Conservation (phyloP, 2,329 filamentous ascomycete genomes). For the Passalora sequoiae region DNA sequence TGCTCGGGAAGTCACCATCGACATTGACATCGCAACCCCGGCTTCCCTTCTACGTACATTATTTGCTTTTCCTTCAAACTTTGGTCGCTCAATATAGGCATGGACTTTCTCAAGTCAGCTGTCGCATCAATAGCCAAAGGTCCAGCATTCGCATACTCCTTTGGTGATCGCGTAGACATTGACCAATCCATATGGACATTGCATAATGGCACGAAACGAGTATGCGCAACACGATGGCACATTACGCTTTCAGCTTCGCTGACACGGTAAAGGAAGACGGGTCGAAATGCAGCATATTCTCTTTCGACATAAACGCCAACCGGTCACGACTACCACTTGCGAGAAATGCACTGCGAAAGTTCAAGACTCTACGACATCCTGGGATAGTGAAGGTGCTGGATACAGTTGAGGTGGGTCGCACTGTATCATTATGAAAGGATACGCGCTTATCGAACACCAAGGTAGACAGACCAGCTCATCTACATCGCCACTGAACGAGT, state of each 20-base stretch:
- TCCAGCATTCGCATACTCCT: constrained; percentile 84
- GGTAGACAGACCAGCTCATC: constrained; percentile 83
- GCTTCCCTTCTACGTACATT: neutral
- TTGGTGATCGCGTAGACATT: constrained; percentile 87
- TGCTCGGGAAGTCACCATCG: too few species aligned
- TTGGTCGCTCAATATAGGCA: constrained; percentile 38
- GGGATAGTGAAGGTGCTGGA: constrained; percentile 92
- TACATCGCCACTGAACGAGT: constrained; percentile 94
- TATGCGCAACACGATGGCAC: constrained; percentile 39
- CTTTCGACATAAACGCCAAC: constrained; percentile 81
- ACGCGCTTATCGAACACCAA: constrained; percentile 34
- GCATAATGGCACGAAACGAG: constrained; percentile 87
- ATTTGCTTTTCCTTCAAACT: neutral
- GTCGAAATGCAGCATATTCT: constrained; percentile 92
- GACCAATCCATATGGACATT: constrained; percentile 96
- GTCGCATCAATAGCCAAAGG: constrained; percentile 96
- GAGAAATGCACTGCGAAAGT: constrained; percentile 88
- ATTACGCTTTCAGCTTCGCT: constrained; percentile 5
- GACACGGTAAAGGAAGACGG: constrained; percentile 68
- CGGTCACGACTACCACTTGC: constrained; percentile 78
- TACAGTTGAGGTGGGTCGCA: constrained; percentile 70
- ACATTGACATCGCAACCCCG: neutral
- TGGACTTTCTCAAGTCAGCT: constrained; percentile 98
- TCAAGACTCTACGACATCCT: constrained; percentile 86
- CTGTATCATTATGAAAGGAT: constrained; percentile 1